Base-by-base conservation (phyloP, 352 stramenopile species). In the Phytophthora multivora region DNA sequence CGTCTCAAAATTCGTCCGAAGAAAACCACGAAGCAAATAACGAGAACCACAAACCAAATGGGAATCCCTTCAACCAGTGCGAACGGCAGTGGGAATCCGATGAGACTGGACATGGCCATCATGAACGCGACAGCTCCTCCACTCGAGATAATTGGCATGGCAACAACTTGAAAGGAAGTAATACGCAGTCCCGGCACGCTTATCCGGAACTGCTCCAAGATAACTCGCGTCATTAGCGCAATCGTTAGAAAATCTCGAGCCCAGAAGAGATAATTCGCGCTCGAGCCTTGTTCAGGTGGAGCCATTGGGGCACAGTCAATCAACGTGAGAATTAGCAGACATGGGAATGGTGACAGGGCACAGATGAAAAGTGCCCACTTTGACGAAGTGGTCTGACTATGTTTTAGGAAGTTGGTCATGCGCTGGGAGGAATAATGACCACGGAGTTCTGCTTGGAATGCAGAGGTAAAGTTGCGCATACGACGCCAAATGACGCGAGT, bases 211-310 rank as follows among this genome's bases (percentile, higher is more conserved):
- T 51, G 45, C 25, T 51, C 45, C n/a, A 51, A 39, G 11, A 51
- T 51, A 12, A 51, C 45, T 21, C 45, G 45, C 25, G 45, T 51
- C 45, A 51, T 51, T 4, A 51, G 45, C 6, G 45, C 45, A 13
- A 51, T 51, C 21, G 45, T 51, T 16, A 51, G 9, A 13, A 51
- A 39, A 36, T 70, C 53, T 39, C 72, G 63, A 16, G 55, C 5
- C 42, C 50, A 81, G 23, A 80, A 69, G 3, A 65, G 46, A 33
- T 71, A 71, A 51, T 79, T 83, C 10, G 56, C 60, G 30, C 45
- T 54, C 18, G 51, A 66, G 10, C 71, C 71, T 1, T 48, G 25
- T 16, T 47, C 28, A 0, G 71, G 68, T 12, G 25, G 8, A 5
- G 28, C 35, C n/a, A 77, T 51, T 15, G 64, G 28, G 11, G 70